Percentiles rank a stretch among this genome's conserved stretches.
These are phyloP conservation scores for Samsoniella hepiali DNA, from an alignment of 2,329 filamentous ascomycete genomes.

Conservation along the genomic window DNA sequence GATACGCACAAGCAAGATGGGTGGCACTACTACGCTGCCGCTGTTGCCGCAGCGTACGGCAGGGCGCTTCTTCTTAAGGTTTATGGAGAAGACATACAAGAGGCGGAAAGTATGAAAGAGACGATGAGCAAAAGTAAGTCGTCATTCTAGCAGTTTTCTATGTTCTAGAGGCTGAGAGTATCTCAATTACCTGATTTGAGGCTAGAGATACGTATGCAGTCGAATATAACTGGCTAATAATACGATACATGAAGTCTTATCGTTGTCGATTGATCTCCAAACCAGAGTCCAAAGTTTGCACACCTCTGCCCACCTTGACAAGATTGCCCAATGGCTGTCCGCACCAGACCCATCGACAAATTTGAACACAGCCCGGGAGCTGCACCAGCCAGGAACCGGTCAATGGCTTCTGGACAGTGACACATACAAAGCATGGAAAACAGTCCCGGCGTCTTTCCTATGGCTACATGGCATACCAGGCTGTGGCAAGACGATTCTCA, in stretches of 20 bases:
- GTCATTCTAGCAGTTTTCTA: too few species aligned
- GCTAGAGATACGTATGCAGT: too few species aligned
- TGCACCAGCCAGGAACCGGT: neutral
- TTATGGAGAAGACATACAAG: too few species aligned
- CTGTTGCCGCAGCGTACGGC: neutral
- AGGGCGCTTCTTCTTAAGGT: too few species aligned
- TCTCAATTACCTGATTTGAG: neutral
- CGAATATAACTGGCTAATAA: too few species aligned
- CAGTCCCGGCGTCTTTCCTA: neutral
- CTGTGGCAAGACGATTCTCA: conserved; percentile 9
- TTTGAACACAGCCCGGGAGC: neutral
- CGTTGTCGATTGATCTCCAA: too few species aligned
- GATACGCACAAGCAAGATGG: conserved; percentile 3
- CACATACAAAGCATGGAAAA: neutral
- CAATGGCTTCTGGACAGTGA: conserved; percentile 4
- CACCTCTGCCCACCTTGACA: neutral
- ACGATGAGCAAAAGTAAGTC: too few species aligned
- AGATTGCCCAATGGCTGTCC: neutral
- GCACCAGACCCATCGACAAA: neutral
- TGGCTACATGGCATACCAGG: conserved; percentile 2
- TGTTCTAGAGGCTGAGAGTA: too few species aligned
- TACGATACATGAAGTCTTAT: too few species aligned
- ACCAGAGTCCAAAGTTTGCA: neutral
- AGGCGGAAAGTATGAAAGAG: neutral
- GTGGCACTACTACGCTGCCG: conserved; percentile 4